These are phyloP conservation scores for Talaromyces piceae DNA, from an alignment of 2,329 filamentous ascomycete species.

Conservation along the genomic window DNA sequence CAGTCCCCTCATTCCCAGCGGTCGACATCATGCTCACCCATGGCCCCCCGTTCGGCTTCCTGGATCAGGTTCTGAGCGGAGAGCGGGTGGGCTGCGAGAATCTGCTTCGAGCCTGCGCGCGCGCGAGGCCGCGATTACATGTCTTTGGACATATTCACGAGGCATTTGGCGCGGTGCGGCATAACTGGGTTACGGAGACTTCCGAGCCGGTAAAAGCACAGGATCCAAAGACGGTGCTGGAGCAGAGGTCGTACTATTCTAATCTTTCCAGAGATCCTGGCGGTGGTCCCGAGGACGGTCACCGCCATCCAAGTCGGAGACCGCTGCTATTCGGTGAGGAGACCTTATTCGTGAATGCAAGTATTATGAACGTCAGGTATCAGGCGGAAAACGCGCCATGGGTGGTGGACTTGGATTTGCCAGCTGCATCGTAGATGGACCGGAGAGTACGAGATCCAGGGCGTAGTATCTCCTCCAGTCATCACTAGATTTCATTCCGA, in stretches of 20 bases:
- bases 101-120: conserved; percentile 44
- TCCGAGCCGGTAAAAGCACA: conserved; percentile 10
- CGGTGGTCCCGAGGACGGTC: too few species aligned
- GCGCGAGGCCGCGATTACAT: conserved; percentile 48
- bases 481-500: too few species aligned
- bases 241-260: conserved; percentile 25
- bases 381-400: conserved; percentile 46
- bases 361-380: conserved; percentile 47
- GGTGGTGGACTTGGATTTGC: conserved; percentile 48
- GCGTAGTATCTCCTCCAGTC: too few species aligned
- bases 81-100: conserved; percentile 48
- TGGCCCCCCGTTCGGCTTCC: conserved; percentile 47
- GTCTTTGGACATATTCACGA: conserved; percentile 59
- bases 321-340: conserved; percentile 41
- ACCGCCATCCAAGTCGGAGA: too few species aligned
- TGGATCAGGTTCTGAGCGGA: conserved; percentile 37
- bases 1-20: conserved; percentile 37
- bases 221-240: conserved; percentile 23
- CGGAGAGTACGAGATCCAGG: background rate
- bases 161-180: conserved; percentile 41
- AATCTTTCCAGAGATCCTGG: conserved; percentile 27
- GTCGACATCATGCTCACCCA: conserved; percentile 56
- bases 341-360: conserved; percentile 53
- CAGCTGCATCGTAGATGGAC: conserved; percentile 11
- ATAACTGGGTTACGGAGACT: conserved; percentile 12